Percentiles rank a stretch among this genome's conserved stretches.
Conservation (phyloP, 352 stramenopile genomes). For the Globisporangium nodosum region DNA sequence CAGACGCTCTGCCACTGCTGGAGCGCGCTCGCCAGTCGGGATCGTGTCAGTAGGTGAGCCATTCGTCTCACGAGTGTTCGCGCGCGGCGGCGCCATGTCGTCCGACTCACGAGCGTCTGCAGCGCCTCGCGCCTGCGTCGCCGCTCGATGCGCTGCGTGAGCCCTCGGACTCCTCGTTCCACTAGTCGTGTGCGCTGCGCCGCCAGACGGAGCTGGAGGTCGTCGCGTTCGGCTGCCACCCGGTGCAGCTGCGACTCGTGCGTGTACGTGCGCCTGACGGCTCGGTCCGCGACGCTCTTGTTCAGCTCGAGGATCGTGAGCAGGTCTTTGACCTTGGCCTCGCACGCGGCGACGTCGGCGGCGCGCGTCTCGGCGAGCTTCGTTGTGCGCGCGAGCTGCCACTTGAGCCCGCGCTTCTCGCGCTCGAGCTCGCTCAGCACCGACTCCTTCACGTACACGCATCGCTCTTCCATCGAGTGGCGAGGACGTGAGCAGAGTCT, state of each 20-base stretch:
- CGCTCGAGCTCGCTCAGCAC: slow-evolving; percentile 52
- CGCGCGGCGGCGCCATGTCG: not conserved
- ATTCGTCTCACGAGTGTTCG: not conserved
- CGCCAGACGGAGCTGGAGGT: slow-evolving; percentile 16
- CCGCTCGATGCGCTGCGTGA: slow-evolving; percentile 16
- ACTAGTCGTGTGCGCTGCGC: slow-evolving; percentile 20
- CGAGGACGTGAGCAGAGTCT: slow-evolving; percentile 14
- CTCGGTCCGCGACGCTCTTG: slow-evolving; percentile 39
- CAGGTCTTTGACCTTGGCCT: slow-evolving; percentile 54
- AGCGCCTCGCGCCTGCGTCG: slow-evolving; percentile 21
- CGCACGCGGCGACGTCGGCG: slow-evolving; percentile 24
- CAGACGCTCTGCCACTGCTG: slow-evolving; percentile 1
- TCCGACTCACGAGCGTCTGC: slow-evolving; percentile 7
- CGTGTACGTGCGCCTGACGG: slow-evolving; percentile 31
- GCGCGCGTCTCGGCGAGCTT: slow-evolving; percentile 32
- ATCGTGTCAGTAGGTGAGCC: not conserved
- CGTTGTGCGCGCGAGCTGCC: slow-evolving; percentile 36
- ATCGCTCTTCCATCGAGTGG: slow-evolving; percentile 17
- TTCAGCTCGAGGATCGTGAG: slow-evolving; percentile 68
- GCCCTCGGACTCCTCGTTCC: slow-evolving; percentile 11
- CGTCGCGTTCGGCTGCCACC: slow-evolving; percentile 20
- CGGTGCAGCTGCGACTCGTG: slow-evolving; percentile 26
- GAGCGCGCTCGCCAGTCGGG: not conserved
- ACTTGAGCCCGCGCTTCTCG: slow-evolving; percentile 43
- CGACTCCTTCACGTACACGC: slow-evolving; percentile 43